Evolutionary conservation across 75 land plant genomes (phyloP).

Genomic region (Chamaecyparis obtusa): DNA sequence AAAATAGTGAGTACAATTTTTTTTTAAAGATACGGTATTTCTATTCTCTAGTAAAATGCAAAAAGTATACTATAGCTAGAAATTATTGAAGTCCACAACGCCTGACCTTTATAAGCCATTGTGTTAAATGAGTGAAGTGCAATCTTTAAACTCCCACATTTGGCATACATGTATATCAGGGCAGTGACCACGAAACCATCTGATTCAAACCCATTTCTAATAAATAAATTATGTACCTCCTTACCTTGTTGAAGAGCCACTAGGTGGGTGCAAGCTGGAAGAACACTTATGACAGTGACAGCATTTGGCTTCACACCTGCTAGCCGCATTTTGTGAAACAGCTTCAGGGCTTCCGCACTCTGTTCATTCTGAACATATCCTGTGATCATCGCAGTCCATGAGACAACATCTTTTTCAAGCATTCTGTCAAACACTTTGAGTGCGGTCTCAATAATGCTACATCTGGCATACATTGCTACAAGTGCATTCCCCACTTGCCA

Average conservation of each 20-base stretch:
- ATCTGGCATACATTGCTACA: too few relatives aligned
- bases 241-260: slow-evolving; percentile 10
- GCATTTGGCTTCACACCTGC: too few relatives aligned
- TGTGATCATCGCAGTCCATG: too few relatives aligned
- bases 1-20: too few relatives aligned
- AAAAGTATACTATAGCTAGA: slow-evolving; percentile 12
- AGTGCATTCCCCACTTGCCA: slow-evolving; percentile 10
- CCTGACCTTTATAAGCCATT: neutral
- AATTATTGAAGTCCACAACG: slow-evolving; percentile 16
- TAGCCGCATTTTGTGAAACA: too few relatives aligned
- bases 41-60: too few relatives aligned
- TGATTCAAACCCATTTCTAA: slow-evolving; percentile 10
- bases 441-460: neutral
- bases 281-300: slow-evolving; percentile 8
- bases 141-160: slow-evolving; percentile 13
- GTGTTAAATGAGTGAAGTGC: slow-evolving; percentile 5
- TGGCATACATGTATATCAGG: slow-evolving; percentile 11
- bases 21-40: too few relatives aligned
- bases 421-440: neutral
- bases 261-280: slow-evolving; percentile 15
- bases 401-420: too few relatives aligned
- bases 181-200: neutral
- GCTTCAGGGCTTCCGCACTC: too few relatives aligned
- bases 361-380: too few relatives aligned
- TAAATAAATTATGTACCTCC: slow-evolving; percentile 4